Evolutionary conservation across 2,329 filamentous ascomycete species (phyloP), one percentile per base, ranked within the genome.

Genomic region (Diatrype stigma): DNA sequence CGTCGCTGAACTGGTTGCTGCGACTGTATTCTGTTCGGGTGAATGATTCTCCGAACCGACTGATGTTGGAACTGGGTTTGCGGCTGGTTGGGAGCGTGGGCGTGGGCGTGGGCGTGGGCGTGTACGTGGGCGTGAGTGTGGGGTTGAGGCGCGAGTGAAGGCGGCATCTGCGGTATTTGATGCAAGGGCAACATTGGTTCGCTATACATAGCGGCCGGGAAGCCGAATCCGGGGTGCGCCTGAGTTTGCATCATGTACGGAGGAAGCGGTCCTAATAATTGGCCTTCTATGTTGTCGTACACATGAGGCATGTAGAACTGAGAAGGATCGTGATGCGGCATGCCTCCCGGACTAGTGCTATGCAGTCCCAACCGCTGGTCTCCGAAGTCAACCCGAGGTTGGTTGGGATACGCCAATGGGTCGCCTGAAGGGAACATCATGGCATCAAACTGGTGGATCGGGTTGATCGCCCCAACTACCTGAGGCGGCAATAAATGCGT

Each of bases 381-480:
- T 63, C 75, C 75, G 38, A 81, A 73, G 58, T 82, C 76, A 72
- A 86, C 84, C 73, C 87, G 82, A 0, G 87, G 84, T 57, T 90
- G 87, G 61, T 86, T 90, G 0, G 87, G 88, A 61, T 93, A 94
- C 0, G 85, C 86, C 56, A 93, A 87, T 0, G 89, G 87, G 60
- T 93, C 88, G 32, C 82, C 79, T 0, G 87, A 86, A 1, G 87
- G 85, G 62, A 93, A 93, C 86, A 93, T 91, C 71, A 92, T 82
- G 3, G 85, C 82, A 52, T 86, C 86, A 6, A 92, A 77, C 63
- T 89, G 87, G 56, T 87, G 81, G 16, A 91, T 73, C 4, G 73
- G 71, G 59, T 73, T 80, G 45, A 69, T 64, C 30, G 60, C 65
- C 48, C 63, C 63, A 46, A 55, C 54, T 28, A 52, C 50, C 28